Evolutionary conservation across 164 flowering plant species (phyloP).

Genomic region (Stephania japonica): DNA sequence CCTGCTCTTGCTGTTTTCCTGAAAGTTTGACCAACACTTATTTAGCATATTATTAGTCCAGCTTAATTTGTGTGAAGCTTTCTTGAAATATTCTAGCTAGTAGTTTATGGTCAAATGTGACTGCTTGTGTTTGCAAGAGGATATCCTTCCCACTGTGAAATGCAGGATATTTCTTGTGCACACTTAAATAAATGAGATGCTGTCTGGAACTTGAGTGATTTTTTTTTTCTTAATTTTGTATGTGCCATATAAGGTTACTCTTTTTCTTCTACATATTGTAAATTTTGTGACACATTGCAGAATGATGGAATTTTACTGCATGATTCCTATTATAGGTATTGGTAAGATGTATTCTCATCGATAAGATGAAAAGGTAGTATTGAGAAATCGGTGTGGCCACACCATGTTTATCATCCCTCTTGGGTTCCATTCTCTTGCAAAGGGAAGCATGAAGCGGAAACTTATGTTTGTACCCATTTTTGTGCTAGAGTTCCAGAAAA

Average conservation of each 20-base stretch:
- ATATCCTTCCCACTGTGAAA: neutral
- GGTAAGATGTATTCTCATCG: neutral
- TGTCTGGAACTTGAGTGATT: neutral
- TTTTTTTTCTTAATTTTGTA: neutral
- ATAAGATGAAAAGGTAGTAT: neutral
- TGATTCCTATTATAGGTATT: neutral
- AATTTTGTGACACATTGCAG: neutral
- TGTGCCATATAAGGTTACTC: neutral
- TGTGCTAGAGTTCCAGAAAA: conserved; percentile 65
- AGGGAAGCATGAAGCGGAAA: neutral
- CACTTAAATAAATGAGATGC: neutral
- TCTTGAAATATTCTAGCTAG: neutral
- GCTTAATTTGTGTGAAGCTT: neutral
- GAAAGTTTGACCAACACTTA: neutral
- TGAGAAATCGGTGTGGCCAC: neutral
- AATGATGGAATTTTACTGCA: neutral
- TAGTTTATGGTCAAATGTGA: too few relatives aligned
- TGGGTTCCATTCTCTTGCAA: neutral
- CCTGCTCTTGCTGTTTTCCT: neutral
- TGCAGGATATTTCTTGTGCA: neutral
- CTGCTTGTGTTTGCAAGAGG: neutral
- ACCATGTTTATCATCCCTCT: neutral
- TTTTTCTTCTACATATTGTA: neutral
- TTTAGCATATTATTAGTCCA: neutral
- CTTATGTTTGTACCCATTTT: conserved; percentile 3